Percentiles rank a stretch among this genome's conserved stretches.
phyloP scores from a whole-genome alignment of 306 rosid genomes.

The Aeschynomene evenia region DNA sequence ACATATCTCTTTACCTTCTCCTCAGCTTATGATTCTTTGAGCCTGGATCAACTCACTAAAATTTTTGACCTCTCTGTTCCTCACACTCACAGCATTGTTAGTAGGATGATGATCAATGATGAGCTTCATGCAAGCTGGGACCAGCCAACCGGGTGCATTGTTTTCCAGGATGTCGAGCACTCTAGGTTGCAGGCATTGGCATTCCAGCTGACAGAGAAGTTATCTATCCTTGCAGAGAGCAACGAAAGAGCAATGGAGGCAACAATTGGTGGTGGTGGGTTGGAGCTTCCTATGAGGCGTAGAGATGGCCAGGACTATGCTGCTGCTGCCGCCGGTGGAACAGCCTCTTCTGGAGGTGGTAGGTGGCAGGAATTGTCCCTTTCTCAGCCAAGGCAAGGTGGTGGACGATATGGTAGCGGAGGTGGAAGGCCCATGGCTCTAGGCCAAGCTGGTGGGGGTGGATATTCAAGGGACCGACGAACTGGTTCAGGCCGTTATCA shows the following conservation, averaged over 20 bases:
- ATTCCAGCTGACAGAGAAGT: conserved; percentile 82
- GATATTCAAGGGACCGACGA: conserved; percentile 62
- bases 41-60: conserved; percentile 66
- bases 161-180: conserved; percentile 58
- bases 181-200: conserved; percentile 75
- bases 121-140: conserved; percentile 88
- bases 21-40: conserved; percentile 75
- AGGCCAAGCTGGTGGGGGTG: conserved; percentile 48
- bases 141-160: conserved; percentile 55
- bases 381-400: conserved; percentile 70
- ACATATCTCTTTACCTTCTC: conserved; percentile 86
- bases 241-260: conserved; percentile 93
- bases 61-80: conserved; percentile 72
- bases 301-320: conserved; percentile 87
- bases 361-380: conserved; percentile 81
- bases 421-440: conserved; percentile 48
- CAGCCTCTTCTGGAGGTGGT: conserved; percentile 39
- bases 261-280: conserved; percentile 79
- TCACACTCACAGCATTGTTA: conserved; percentile 64
- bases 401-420: conserved; percentile 60
- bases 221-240: conserved; percentile 79
- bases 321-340: conserved; percentile 49
- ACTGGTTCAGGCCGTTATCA: conserved; percentile 56
- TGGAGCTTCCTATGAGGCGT: conserved; percentile 76
- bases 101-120: conserved; percentile 93